phyloP scores from a whole-genome alignment of 345 rosid species.

The Lepidium didymum region DNA sequence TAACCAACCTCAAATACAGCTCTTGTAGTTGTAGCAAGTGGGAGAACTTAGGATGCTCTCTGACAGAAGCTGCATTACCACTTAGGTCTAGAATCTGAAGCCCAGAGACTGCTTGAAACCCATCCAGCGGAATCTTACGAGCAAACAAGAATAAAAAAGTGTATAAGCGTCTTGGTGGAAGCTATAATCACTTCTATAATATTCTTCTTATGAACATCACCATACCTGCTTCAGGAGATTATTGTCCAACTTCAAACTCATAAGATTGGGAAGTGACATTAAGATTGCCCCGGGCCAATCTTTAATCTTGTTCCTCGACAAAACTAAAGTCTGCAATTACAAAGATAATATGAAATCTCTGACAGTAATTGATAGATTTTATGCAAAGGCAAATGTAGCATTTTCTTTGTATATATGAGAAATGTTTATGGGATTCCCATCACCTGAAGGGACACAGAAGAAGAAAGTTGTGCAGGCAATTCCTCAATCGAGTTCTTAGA shows the following conservation, averaged over 20 bases:
- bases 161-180: constrained; percentile 6
- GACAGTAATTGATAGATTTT: not conserved
- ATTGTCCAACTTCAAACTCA: constrained; percentile 74
- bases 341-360: not conserved
- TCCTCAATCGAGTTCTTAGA: constrained; percentile 76
- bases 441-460: constrained; percentile 68
- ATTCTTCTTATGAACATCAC: not conserved
- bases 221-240: constrained; percentile 70
- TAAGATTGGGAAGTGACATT: constrained; percentile 56
- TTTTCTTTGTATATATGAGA: not conserved
- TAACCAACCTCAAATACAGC: constrained; percentile 78
- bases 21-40: constrained; percentile 61
- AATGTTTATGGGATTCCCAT: not conserved
- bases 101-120: constrained; percentile 58
- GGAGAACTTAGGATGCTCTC: constrained; percentile 53
- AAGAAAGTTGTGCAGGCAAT: constrained; percentile 69
- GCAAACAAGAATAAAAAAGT: constrained; percentile 18
- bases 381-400: not conserved
- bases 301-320: constrained; percentile 73
- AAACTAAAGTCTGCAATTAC: constrained; percentile 53
- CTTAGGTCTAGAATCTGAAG: constrained; percentile 82
- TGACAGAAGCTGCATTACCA: constrained; percentile 53
- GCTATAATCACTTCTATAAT: not conserved
- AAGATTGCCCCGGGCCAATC: constrained; percentile 74
- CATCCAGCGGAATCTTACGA: constrained; percentile 64